Base-by-base conservation (phyloP, 139 green algal genomes). In the Chlamydomonas sphaeroides region DNA sequence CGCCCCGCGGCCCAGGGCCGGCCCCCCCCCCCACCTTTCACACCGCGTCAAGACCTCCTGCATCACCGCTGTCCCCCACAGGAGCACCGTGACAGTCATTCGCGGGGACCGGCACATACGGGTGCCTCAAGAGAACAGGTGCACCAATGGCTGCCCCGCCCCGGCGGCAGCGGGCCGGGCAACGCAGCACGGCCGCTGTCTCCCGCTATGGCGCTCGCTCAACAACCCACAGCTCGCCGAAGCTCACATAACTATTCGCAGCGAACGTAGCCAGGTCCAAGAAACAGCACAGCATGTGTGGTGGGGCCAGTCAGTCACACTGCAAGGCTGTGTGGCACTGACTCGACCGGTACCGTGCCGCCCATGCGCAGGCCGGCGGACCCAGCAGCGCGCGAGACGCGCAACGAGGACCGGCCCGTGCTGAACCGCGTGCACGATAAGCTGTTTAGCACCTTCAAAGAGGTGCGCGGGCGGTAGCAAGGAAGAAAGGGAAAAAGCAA, bases 31-130 rank as follows among this genome's bases (percentile, higher is more conserved):
- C 10, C 30, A 39, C 28, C n/a, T 17, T 3, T 7, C n/a, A 5
- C 5, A 4, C 61, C 56, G 5, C 5, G 14, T 11, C 23, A 6
- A 5, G 18, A 63, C 56, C 56, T 63, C 53, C 17, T 62, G 20
- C 14, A 7, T 10, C 56, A 63, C 23, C 30, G 2, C 15, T 66
- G 1, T 36, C 2, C 30, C 0, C 23, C 39, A 36, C 56, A 80
- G 74, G 39, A 80, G 59, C 72, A 71, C 59, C 11, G 74, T 80
- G 3, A 62, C 74, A n/a, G 28, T 80, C n/a, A 80, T 80, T n/a
- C 74, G 56, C 7, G 61, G 36, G 5, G 74, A 48, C 18, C 59
- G 57, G 41, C 18, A 71, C 36, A 41, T 80, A 17, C 56, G 68
- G 30, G 61, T 80, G 57, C 18, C 61, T 5, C 59, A 53, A 17